phyloP scores from a whole-genome alignment of 208 protist genomes.

The Acanthamoeba culbertsoni region DNA sequence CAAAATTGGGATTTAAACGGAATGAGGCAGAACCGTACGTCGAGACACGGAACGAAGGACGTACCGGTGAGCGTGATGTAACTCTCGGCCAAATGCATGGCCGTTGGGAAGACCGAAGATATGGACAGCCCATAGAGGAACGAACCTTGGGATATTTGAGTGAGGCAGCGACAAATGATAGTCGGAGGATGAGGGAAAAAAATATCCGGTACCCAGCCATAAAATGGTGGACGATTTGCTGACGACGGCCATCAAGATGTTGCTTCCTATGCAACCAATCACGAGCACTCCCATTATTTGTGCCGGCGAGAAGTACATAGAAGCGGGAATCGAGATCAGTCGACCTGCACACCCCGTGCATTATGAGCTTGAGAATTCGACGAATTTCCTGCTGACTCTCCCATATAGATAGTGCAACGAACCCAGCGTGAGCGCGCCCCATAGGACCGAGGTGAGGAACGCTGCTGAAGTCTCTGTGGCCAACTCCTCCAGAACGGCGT shows the following conservation, averaged over 20 bases:
- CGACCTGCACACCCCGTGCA: not conserved
- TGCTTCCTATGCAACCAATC: not conserved
- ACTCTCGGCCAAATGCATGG: constrained; percentile 8
- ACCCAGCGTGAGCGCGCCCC: constrained; percentile 47
- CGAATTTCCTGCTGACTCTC: not conserved
- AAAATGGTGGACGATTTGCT: not conserved
- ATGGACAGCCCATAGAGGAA: constrained; percentile 53
- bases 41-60: not conserved
- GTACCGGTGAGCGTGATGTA: constrained; percentile 20
- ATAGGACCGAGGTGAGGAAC: constrained; percentile 34
- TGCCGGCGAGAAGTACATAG: constrained; percentile 46
- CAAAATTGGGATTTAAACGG: too few relatives aligned
- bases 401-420: not conserved
- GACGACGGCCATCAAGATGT: not conserved
- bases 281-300: constrained; percentile 33
- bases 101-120: constrained; percentile 17
- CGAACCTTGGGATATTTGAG: not conserved
- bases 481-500: not conserved
- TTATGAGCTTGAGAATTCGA: not conserved
- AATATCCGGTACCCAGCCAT: not conserved
- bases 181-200: not conserved
- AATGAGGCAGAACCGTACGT: not conserved
- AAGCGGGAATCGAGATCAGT: constrained; percentile 9
- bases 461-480: constrained; percentile 1
- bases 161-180: not conserved